Percentiles rank a stretch among this genome's conserved stretches.
Evolutionary conservation across 2,329 filamentous ascomycete genomes (phyloP).

Genomic region (Stromatinia cepivora): DNA sequence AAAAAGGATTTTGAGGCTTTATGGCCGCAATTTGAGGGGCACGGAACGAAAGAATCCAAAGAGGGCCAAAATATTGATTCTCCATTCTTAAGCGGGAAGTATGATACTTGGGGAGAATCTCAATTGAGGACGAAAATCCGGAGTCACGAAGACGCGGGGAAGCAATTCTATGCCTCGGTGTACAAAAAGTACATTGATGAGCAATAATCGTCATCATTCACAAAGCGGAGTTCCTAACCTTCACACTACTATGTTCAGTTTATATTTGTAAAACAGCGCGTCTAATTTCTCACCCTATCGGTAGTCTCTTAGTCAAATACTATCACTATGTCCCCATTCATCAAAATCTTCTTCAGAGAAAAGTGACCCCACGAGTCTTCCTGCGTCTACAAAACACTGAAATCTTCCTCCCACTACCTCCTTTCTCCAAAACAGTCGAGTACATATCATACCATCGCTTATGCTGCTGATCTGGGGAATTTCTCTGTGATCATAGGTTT

Average conservation of each 20-base stretch:
- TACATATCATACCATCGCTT: not conserved
- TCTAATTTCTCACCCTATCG: not conserved
- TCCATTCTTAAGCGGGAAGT: slow-evolving; percentile 12
- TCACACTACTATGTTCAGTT: not conserved
- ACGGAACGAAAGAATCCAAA: not conserved
- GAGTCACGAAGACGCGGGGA: slow-evolving; percentile 10
- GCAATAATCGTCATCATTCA: not conserved
- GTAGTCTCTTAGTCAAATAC: not conserved
- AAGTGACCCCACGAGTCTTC: not conserved
- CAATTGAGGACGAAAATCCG: slow-evolving; percentile 23
- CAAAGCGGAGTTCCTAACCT: not conserved
- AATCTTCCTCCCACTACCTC: not conserved
- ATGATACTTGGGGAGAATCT: slow-evolving; percentile 23
- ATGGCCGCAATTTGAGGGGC: slow-evolving; percentile 5
- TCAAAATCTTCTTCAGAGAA: not conserved
- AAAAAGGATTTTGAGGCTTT: slow-evolving; percentile 22
- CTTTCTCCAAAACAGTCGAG: not conserved
- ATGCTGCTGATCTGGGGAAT: not conserved
- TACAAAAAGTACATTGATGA: slow-evolving; percentile 20
- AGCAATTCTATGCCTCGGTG: slow-evolving; percentile 9
- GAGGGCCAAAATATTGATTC: slow-evolving; percentile 9
- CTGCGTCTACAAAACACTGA: not conserved
- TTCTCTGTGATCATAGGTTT: not conserved
- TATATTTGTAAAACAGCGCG: not conserved
- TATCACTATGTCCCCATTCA: not conserved